phyloP scores from a whole-genome alignment of 2,329 filamentous ascomycete genomes.

The Cadophora luteo-olivacea region DNA sequence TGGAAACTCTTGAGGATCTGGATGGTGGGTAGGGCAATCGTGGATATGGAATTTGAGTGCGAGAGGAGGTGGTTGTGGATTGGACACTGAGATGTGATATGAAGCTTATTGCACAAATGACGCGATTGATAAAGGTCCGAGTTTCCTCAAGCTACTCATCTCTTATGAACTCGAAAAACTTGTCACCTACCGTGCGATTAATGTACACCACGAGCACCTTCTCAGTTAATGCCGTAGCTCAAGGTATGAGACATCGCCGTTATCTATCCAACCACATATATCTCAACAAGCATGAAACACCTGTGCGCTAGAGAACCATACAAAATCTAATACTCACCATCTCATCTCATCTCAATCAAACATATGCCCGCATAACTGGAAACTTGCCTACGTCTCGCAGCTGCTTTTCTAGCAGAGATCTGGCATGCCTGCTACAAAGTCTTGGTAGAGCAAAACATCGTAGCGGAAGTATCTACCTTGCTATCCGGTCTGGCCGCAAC shows the following conservation, averaged over 20 bases:
- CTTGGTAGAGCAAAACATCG: background rate
- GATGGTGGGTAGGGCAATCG: background rate
- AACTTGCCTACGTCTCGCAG: no score
- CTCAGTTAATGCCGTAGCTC: background rate
- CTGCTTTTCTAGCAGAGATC: no score
- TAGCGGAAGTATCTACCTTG: background rate
- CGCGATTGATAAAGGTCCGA: background rate
- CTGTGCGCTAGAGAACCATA: no score
- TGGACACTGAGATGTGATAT: background rate
- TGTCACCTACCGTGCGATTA: background rate
- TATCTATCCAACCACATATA: no score
- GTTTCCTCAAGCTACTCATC: background rate
- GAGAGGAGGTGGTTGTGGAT: background rate
- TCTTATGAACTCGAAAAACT: no score
- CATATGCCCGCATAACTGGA: no score
- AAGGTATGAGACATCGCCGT: slow-evolving; percentile 3
- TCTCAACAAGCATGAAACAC: no score
- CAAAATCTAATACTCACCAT: no score
- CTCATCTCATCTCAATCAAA: no score
- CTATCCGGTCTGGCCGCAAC: background rate
- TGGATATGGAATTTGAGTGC: background rate
- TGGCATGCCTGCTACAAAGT: no score
- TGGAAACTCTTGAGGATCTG: background rate
- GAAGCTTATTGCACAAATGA: background rate
- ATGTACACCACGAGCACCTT: background rate